A percentile compares a stretch with the other conserved stretches of the same genome.
Evolutionary conservation across 192 early-diverging fungal species (phyloP).

Genomic region (Coemansia aciculifera): DNA sequence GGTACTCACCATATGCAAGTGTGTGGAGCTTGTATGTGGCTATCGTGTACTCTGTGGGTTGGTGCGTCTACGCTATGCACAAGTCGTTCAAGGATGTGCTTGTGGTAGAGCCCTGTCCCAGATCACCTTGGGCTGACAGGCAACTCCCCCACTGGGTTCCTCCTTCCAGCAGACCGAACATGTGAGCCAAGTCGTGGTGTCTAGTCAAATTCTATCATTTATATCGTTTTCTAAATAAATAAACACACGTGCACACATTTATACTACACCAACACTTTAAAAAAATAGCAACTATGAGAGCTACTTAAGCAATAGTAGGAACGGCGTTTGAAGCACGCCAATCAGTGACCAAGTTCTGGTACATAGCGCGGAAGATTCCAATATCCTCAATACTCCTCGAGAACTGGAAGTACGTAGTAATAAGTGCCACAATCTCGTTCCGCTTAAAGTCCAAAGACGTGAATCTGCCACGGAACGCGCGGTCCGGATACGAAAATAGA

Average conservation of each 20-base stretch:
- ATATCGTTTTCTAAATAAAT: background rate
- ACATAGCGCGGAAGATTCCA: constrained; percentile 77
- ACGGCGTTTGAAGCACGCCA: constrained; percentile 27
- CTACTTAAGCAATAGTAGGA: background rate
- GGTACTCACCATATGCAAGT: background rate
- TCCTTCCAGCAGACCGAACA: background rate
- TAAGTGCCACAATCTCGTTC: constrained; percentile 84
- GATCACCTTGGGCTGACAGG: no score
- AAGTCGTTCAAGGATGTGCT: background rate
- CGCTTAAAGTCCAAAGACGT: constrained; percentile 52
- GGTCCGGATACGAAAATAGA: constrained; percentile 88
- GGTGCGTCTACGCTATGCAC: background rate
- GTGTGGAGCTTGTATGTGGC: background rate
- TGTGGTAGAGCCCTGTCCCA: background rate
- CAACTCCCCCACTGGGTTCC: no score
- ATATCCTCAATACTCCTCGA: constrained; percentile 83
- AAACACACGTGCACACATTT: background rate
- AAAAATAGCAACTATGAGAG: background rate
- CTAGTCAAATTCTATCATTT: background rate
- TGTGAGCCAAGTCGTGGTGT: background rate
- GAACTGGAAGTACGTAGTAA: constrained; percentile 88
- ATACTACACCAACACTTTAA: background rate
- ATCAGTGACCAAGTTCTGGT: constrained; percentile 58
- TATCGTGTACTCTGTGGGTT: background rate
- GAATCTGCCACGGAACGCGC: constrained; percentile 50